Evolutionary conservation across 306 rosid species (phyloP).

Genomic region (Vigna mungo): DNA sequence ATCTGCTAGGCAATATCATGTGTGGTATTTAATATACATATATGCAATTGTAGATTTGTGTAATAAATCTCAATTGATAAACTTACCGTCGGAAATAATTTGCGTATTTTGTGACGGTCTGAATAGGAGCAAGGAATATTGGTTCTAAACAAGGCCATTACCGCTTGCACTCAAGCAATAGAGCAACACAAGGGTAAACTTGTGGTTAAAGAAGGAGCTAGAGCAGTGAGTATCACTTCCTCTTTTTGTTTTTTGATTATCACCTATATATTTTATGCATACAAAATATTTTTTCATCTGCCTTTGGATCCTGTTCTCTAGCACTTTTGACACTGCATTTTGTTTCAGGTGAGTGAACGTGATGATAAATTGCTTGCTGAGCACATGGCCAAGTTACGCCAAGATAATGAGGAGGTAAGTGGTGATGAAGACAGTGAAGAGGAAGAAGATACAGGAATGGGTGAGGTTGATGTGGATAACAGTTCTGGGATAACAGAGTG

Average conservation of each 20-base stretch:
- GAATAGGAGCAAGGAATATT: slow-evolving; percentile 90
- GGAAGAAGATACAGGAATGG: slow-evolving; percentile 98
- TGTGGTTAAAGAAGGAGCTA: slow-evolving; percentile 81
- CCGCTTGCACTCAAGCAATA: slow-evolving; percentile 75
- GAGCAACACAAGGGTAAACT: slow-evolving; percentile 92
- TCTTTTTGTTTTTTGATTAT: slow-evolving; percentile 19
- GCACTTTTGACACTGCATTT: slow-evolving; percentile 43
- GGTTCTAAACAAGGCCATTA: slow-evolving; percentile 77
- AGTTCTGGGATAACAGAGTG: slow-evolving; percentile 70
- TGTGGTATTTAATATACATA: background rate
- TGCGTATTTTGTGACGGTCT: slow-evolving; percentile 33
- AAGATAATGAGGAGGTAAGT: slow-evolving; percentile 78
- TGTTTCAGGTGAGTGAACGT: slow-evolving; percentile 83
- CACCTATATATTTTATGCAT: background rate
- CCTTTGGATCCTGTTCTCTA: slow-evolving; percentile 31
- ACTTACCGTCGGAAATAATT: slow-evolving; percentile 19
- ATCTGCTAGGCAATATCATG: slow-evolving; percentile 2
- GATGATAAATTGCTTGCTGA: slow-evolving; percentile 89
- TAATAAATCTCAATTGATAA: background rate
- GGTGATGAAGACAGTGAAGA: slow-evolving; percentile 92
- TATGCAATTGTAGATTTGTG: slow-evolving; percentile 8
- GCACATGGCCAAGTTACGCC: slow-evolving; percentile 84
- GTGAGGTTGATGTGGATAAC: slow-evolving; percentile 79
- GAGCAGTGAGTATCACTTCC: slow-evolving; percentile 79
- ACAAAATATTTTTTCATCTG: slow-evolving; percentile 1